A percentile compares a stretch with the other conserved stretches of the same genome.
These are phyloP conservation scores for Phytophthora colocasiae DNA, from an alignment of 352 stramenopile genomes.

Conservation along the genomic window DNA sequence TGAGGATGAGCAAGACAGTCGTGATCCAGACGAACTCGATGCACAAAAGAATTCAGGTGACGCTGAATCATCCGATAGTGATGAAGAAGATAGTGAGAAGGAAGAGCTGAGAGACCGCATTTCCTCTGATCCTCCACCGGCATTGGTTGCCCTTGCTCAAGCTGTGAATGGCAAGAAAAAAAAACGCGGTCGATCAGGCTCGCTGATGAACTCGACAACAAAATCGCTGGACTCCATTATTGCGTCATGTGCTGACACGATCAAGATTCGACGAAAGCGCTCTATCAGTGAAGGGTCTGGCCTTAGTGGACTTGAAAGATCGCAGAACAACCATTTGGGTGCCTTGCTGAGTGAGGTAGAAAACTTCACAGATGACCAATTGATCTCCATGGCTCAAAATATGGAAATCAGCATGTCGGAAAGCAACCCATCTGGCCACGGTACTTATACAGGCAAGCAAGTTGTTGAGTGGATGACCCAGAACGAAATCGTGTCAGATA, in stretches of 20 bases:
- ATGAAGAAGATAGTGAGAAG: conserved; percentile 43
- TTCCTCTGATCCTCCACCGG: conserved; percentile 55
- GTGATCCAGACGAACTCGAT: conserved; percentile 33
- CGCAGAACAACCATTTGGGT: conserved; percentile 31
- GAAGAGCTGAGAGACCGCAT: conserved; percentile 65
- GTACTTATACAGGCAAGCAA: conserved; percentile 70
- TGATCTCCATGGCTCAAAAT: conserved; percentile 81
- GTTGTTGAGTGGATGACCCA: conserved; percentile 79
- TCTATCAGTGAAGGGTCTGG: conserved; percentile 68
- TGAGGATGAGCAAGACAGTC: conserved; percentile 43
- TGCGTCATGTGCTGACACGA: conserved; percentile 57
- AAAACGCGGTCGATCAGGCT: conserved; percentile 56
- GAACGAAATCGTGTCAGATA: conserved; percentile 80
- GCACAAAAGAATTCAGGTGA: conserved; percentile 28
- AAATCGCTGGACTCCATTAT: conserved; percentile 82
- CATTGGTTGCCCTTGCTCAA: conserved; percentile 34
- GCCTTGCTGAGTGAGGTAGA: conserved; percentile 66
- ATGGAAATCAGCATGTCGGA: conserved; percentile 67
- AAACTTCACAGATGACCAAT: conserved; percentile 79
- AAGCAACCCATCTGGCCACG: conserved; percentile 42
- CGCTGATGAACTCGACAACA: conserved; percentile 63
- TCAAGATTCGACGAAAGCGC: conserved; percentile 54
- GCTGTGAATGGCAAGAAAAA: conserved; percentile 51
- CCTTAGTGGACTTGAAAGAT: conserved; percentile 31
- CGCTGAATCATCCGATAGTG: conserved; percentile 24